These are phyloP conservation scores for Hypoxylon sp. DNA, from an alignment of 2,329 filamentous ascomycete genomes.

Conservation along the genomic window DNA sequence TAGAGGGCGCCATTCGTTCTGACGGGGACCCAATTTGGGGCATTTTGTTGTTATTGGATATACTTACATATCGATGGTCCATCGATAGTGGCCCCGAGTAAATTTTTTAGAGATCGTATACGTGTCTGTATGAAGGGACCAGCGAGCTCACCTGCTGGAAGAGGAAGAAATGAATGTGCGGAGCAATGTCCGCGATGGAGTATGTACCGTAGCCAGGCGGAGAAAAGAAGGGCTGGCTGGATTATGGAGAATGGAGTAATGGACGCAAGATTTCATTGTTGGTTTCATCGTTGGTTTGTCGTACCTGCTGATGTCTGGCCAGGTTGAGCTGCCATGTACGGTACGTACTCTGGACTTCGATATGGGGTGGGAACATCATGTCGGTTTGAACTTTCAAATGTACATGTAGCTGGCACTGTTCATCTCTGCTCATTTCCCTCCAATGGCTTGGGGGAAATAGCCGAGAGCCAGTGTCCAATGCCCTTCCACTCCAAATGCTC, in stretches of 20 bases:
- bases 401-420: constrained; percentile 12
- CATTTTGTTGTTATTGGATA: constrained; percentile 36
- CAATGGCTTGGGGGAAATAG: constrained; percentile 4
- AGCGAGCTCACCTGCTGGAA: constrained; percentile 40
- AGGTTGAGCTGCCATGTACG: not conserved
- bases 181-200: constrained; percentile 32
- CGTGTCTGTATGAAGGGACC: constrained; percentile 30
- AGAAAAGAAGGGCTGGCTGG: constrained; percentile 10
- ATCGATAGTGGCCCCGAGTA: constrained; percentile 36
- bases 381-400: constrained; percentile 1
- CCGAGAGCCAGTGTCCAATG: constrained; percentile 6
- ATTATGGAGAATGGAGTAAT: constrained; percentile 21
- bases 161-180: constrained; percentile 36
- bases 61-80: constrained; percentile 38
- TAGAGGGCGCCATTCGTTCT: constrained; percentile 33
- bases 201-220: not conserved
- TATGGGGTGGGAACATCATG: not conserved
- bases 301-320: constrained; percentile 13
- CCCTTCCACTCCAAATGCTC: not conserved
- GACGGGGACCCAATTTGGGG: constrained; percentile 37
- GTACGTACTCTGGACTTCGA: constrained; percentile 13
- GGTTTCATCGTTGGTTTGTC: constrained; percentile 7
- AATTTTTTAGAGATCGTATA: constrained; percentile 25
- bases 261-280: constrained; percentile 8
- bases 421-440: not conserved